A percentile compares a stretch with the other conserved stretches of the same genome.
These are phyloP conservation scores for Trichophyton verrucosum DNA, from an alignment of 2,329 filamentous ascomycete species.

Conservation along the genomic window DNA sequence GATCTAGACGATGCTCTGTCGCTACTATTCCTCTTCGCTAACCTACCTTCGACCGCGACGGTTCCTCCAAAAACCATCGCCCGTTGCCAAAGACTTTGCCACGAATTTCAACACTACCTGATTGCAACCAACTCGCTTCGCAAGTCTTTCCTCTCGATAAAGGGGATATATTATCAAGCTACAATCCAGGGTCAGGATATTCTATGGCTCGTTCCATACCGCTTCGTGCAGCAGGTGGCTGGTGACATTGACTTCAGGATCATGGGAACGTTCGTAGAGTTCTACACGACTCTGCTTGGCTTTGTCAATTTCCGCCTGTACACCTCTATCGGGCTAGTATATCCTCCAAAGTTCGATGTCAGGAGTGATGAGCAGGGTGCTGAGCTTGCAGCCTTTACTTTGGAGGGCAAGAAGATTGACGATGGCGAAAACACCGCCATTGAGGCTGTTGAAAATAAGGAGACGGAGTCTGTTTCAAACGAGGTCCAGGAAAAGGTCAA, in stretches of 20 bases:
- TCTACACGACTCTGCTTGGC: constrained; percentile 90
- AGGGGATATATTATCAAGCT: constrained; percentile 98
- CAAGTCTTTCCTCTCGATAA: constrained; percentile 96
- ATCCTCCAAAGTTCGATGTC: constrained; percentile 86
- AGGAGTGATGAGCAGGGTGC: constrained; percentile 78
- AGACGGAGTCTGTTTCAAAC: constrained; percentile 41
- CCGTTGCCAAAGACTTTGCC: constrained; percentile 79
- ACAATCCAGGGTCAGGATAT: constrained; percentile 95
- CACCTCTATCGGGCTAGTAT: constrained; percentile 79
- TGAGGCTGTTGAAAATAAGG: constrained; percentile 24
- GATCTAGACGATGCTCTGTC: constrained; percentile 94
- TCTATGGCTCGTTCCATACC: constrained; percentile 93
- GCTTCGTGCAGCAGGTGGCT: constrained; percentile 89
- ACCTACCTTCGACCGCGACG: constrained; percentile 75
- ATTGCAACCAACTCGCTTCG: constrained; percentile 82
- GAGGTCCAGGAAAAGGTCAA: constrained; percentile 59
- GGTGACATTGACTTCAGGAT: constrained; percentile 96
- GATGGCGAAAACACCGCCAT: constrained; percentile 36
- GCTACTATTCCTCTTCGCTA: constrained; percentile 95
- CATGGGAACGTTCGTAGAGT: constrained; percentile 98
- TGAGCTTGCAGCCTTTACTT: constrained; percentile 78
- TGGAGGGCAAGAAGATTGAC: constrained; percentile 59
- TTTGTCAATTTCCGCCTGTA: constrained; percentile 96
- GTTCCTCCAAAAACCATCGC: constrained; percentile 94
- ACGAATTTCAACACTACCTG: constrained; percentile 96